Conservation (phyloP, 2,329 filamentous ascomycete genomes). For the Fusarium sp. region DNA sequence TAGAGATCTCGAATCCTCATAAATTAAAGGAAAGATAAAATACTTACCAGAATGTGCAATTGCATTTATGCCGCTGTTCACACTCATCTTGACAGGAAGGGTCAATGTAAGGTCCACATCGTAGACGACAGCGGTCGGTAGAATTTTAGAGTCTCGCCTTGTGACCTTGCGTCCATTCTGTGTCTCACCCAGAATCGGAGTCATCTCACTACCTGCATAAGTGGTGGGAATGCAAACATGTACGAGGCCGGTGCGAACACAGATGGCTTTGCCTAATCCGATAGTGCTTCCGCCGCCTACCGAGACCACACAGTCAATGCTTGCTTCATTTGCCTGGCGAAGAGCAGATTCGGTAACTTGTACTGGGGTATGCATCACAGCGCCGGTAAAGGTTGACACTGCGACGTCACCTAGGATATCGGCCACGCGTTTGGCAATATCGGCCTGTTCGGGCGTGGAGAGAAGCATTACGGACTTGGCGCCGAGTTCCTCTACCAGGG, state of each 20-base stretch:
- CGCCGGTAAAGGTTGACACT: not conserved
- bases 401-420: not conserved
- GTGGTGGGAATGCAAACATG: conserved; percentile 68
- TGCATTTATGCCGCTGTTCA: conserved; percentile 71
- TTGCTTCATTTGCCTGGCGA: too few species aligned
- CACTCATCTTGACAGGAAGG: conserved; percentile 62
- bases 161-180: conserved; percentile 68
- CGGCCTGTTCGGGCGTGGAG: not conserved
- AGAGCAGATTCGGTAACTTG: not conserved
- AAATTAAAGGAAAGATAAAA: too few species aligned
- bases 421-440: not conserved
- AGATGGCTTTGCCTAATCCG: conserved; percentile 69
- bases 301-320: not conserved
- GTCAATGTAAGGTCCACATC: conserved; percentile 72
- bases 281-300: conserved; percentile 50
- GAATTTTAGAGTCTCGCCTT: conserved; percentile 65
- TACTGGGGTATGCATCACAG: not conserved
- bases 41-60: conserved; percentile 52
- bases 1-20: too few species aligned
- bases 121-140: conserved; percentile 71
- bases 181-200: conserved; percentile 72
- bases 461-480: not conserved
- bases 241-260: conserved; percentile 62
- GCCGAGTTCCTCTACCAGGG: too few species aligned
- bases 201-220: conserved; percentile 72